These are phyloP conservation scores for Teratosphaeriaceae sp. DNA, from an alignment of 2,329 filamentous ascomycete genomes.

Conservation along the genomic window DNA sequence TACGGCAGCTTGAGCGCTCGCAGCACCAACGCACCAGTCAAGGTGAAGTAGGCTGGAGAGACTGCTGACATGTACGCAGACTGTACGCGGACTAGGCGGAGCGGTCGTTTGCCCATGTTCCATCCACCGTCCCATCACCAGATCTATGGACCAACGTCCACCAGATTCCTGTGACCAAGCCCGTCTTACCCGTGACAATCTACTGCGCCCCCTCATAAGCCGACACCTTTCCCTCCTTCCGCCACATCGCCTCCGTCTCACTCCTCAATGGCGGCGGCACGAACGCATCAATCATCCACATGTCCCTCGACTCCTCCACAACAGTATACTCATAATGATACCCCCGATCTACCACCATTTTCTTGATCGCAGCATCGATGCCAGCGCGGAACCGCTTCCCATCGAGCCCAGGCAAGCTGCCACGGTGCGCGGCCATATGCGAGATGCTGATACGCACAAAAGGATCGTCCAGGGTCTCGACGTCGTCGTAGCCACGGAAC, in stretches of 20 bases:
- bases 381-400: conserved; percentile 9
- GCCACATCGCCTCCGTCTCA: conserved; percentile 32
- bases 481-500: conserved; percentile 27
- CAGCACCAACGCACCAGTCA: no score
- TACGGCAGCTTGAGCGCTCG: no score
- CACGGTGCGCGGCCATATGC: conserved; percentile 23
- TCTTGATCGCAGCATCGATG: conserved; percentile 31
- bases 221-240: background rate
- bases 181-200: background rate
- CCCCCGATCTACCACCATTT: conserved; percentile 34
- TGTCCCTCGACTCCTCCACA: conserved; percentile 33
- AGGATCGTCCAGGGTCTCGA: conserved; percentile 15
- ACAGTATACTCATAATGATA: conserved; percentile 40
- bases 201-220: background rate
- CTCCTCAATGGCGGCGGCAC: conserved; percentile 29
- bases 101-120: no score
- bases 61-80: no score
- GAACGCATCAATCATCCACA: conserved; percentile 40
- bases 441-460: conserved; percentile 31
- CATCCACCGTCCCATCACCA: no score
- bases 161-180: background rate
- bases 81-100: no score
- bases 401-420: background rate
- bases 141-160: background rate
- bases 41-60: no score